Evolutionary conservation across 352 stramenopile species (phyloP), one percentile per base, ranked within the genome.

Genomic region (Halophytophthora polymorphica): DNA sequence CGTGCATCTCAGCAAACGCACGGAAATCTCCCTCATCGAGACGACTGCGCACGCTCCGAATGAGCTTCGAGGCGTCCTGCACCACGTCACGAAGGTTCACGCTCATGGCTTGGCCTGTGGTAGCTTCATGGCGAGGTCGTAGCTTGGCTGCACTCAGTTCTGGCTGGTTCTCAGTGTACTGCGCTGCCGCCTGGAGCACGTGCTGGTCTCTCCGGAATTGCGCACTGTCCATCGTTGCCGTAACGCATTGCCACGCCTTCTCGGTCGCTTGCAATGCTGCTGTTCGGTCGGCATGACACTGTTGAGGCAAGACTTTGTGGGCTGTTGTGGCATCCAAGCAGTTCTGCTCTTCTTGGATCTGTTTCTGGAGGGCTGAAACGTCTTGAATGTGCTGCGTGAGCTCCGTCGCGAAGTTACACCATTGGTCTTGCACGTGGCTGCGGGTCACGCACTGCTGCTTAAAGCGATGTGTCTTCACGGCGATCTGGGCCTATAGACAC

Each of bases 261-360:
- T 48, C 53, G 1, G 70, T 39, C 23, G 61, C 53, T 17, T 64
- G 21, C 1, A 77, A 22, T 36, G 63, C 64, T 3, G 59, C 61
- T 2, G 46, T 28, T 3, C 73, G 63, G 4, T 59, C 53, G 11
- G 33, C 51, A 37, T 70, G 49, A 6, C 56, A 45, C 3, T 58
- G 53, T 47, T 70, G 60, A 4, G 71, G 75, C 28, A 70, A 78
- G 18, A 80, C 58, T 2, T 59, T 55, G 1, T 56, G 65, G 34
- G 50, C 61, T 1, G 69, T 38, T 0, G 35, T 60, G 6, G 54
- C 46, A 22, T 82, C 69, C 0, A 80, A 42, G 10, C 48, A 22
- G 37, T 38, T 68, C 31, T 83, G 73, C n/a, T 73, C 53, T 36
- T 83, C 62, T 12, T 83, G 63, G 3, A 81, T 43, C 47, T 60